Evolutionary conservation across 441 rosid species (phyloP), one percentile per base, ranked within the genome.

Genomic region (Populus hybrid): DNA sequence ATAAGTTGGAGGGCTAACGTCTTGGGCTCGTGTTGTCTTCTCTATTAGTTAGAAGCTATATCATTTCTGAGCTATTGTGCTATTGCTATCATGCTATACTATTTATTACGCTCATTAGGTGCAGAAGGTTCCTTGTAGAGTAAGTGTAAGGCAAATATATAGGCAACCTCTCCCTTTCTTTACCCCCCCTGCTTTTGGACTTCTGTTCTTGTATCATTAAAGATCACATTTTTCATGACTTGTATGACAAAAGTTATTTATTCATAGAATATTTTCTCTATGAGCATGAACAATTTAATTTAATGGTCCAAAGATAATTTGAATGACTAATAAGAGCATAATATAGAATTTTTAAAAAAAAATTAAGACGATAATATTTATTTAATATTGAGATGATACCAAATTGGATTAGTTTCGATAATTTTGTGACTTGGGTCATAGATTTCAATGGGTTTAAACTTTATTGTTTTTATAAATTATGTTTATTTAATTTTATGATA

Each of bases 1-100:
- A 82, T 24, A 24, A 24, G 93, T 81, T 87, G 86, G 75, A 32
- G 79, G 50, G 92, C 76, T 75, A 71, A 84, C 89, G 77, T 89
- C 92, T 77, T 32, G 83, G 75, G 79, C 77, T 85, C 73, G 20
- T n/a, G 34, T 6, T 71, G 77, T 68, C 69, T 70, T 50, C 36
- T 42, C 66, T 10, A 42, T 70, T 59, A 12, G 16, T 72, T 12
- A 68, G 75, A 72, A 72, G 70, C 72, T 40, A 54, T 11, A 69
- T 78, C 30, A 30, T 78, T 21, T 23, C 66, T 67, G 23, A 38
- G 72, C 82, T 64, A 70, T 73, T 72, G 66, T 59, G 57, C 70
- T 10, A 23, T 80, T 71, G 79, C 76, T 61, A 38, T 80, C 84
- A 72, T 21, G 40, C 30, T 18, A 32, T 65, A 38, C 72, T 61